These are phyloP conservation scores for Boeremia lycopersici DNA, from an alignment of 2,329 filamentous ascomycete genomes.

Conservation along the genomic window DNA sequence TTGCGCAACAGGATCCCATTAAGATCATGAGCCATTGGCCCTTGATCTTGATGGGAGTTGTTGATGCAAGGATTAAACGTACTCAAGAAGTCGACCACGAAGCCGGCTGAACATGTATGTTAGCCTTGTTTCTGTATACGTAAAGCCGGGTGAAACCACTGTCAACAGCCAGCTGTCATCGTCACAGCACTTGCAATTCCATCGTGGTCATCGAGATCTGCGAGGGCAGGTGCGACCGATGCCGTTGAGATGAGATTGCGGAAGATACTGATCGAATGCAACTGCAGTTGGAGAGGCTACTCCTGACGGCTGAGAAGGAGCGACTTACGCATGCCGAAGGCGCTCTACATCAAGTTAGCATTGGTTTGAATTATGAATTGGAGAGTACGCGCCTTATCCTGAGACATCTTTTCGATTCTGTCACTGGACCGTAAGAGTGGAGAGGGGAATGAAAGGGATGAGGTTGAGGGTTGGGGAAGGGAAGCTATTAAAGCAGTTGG, in stretches of 20 bases:
- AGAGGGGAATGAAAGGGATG: conserved; percentile 29
- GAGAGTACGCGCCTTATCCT: conserved; percentile 12
- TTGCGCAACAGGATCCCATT: conserved; percentile 16
- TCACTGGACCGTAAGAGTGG: conserved; percentile 20
- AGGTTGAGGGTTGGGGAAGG: conserved; percentile 24
- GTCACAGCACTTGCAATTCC: conserved; percentile 25
- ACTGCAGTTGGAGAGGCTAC: conserved; percentile 28
- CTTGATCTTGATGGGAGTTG: conserved; percentile 23
- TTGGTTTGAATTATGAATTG: not conserved
- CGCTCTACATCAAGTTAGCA: not conserved
- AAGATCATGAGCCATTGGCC: conserved; percentile 31
- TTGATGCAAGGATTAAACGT: conserved; percentile 59
- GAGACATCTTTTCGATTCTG: conserved; percentile 20
- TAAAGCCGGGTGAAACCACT: conserved; percentile 12
- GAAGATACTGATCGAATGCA: conserved; percentile 22
- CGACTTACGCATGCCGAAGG: conserved; percentile 52
- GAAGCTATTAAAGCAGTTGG: conserved; percentile 34
- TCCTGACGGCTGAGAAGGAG: conserved; percentile 1
- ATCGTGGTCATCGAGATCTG: conserved; percentile 28
- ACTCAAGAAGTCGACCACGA: conserved; percentile 99
- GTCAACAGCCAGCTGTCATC: conserved; percentile 23
- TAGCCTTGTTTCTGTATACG: conserved; percentile 22
- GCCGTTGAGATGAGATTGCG: conserved; percentile 38
- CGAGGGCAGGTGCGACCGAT: conserved; percentile 25
- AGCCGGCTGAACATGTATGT: conserved; percentile 65